Base-by-base conservation (phyloP, 306 rosid species). In the Quercus robur region DNA sequence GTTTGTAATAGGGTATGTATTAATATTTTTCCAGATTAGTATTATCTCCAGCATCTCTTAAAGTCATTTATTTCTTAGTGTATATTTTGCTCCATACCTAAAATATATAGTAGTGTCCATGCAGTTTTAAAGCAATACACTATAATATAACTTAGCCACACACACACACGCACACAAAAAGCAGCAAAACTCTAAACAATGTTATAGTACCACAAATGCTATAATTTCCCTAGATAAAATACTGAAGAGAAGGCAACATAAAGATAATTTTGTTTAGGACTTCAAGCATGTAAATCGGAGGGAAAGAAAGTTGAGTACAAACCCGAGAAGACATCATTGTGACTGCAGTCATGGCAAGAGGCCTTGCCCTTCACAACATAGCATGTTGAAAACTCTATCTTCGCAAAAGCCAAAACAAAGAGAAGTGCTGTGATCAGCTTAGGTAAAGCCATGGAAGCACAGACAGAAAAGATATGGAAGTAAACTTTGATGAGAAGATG, bases 341-440 rank as follows among this genome's bases (percentile, higher is more conserved):
- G 72, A 20, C 81, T 26, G 86, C 97, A 94, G 63, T 94, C 95
- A 10, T 75, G 87, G 91, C 97, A 92, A 75, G 94, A 72, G 80
- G 93, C 82, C 71, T 87, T 94, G 76, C 86, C 97, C 74, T 86
- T 82, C 1, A 90, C 80, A 17, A 77, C 72, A 75, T 81, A 90
- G 84, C 84, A 74, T 30, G 85, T 46, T 17, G 99, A 82, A 19
- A 80, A 85, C 70, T 87, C 77, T 57, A 84, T 63, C 69, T 63
- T 77, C 8, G 87, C 82, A 41, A 91, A 61, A 72, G 81, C 84
- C 74, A 87, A 26, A 5, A 84, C 90, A 64, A 88, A 74, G 61
- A 91, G 56, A 73, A 93, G 79, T 20, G 85, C 77, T 41, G 81
- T 63, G 78, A 87, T 76, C 20, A 82, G 6, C 57, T 76, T 87